Evolutionary conservation across 495 filamentous ascomycete genomes (phyloP).

Genomic region (Ramalina intermedia): DNA sequence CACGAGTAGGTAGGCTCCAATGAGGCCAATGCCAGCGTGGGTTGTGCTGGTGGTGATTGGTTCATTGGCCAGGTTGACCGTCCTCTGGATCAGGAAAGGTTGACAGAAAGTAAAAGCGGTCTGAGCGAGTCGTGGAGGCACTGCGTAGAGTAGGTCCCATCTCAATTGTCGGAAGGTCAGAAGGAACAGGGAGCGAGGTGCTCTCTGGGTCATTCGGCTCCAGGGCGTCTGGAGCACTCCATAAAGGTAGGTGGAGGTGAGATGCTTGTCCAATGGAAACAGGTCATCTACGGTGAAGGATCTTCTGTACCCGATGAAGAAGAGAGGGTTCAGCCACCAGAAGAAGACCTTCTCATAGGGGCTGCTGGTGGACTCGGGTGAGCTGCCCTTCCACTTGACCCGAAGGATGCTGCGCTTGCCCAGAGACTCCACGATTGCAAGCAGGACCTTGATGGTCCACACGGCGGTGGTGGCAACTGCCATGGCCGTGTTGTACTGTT

Average conservation of each 20-base stretch:
- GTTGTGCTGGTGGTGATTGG: slow-evolving; percentile 23
- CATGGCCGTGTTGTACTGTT: slow-evolving; percentile 22
- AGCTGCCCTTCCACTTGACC: slow-evolving; percentile 26
- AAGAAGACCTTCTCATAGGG: slow-evolving; percentile 38
- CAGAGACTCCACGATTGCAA: slow-evolving; percentile 38
- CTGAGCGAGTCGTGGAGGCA: slow-evolving; percentile 37
- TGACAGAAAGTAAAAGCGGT: slow-evolving; percentile 49
- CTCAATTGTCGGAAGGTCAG: slow-evolving; percentile 32
- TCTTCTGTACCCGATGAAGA: slow-evolving; percentile 33
- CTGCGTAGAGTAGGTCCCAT: slow-evolving; percentile 29
- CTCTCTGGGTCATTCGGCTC: slow-evolving; percentile 18
- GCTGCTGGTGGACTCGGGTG: slow-evolving; percentile 45
- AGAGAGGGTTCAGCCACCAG: slow-evolving; percentile 44
- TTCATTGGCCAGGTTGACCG: slow-evolving; percentile 31
- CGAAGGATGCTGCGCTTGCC: slow-evolving; percentile 39
- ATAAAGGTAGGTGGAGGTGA: slow-evolving; percentile 28
- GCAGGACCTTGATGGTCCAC: slow-evolving; percentile 31
- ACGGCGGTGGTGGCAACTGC: slow-evolving; percentile 33
- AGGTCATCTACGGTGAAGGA: slow-evolving; percentile 32
- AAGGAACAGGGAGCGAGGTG: slow-evolving; percentile 30
- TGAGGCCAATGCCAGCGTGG: slow-evolving; percentile 44
- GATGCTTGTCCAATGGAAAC: slow-evolving; percentile 28
- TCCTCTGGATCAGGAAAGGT: slow-evolving; percentile 45
- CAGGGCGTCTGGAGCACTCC: slow-evolving; percentile 24
- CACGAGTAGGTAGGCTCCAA: slow-evolving; percentile 47